These are phyloP conservation scores for Circinella minor DNA, from an alignment of 371 early-diverging fungal genomes.

Conservation along the genomic window DNA sequence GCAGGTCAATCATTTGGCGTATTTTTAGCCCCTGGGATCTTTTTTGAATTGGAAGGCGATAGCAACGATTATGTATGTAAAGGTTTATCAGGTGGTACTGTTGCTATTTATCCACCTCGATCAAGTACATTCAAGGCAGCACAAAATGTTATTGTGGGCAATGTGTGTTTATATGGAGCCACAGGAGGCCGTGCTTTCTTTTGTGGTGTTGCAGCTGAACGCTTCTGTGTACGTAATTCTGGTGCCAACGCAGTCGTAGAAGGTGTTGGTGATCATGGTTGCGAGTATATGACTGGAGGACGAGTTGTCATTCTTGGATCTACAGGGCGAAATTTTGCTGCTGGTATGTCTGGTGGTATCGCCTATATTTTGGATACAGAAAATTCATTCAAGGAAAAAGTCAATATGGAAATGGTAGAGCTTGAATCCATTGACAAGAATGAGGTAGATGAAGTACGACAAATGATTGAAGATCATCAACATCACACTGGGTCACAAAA, in stretches of 20 bases:
- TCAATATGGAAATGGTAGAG: conserved; percentile 91
- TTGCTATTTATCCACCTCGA: conserved; percentile 90
- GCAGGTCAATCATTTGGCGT: conserved; percentile 97
- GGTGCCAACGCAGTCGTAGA: conserved; percentile 95
- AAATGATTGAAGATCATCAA: conserved; percentile 79
- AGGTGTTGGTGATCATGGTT: conserved; percentile 97
- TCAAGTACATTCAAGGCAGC: conserved; percentile 74
- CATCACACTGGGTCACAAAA: conserved; percentile 83
- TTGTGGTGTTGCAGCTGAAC: conserved; percentile 96
- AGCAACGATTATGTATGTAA: conserved; percentile 98
- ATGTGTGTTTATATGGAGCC: conserved; percentile 96
- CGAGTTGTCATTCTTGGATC: conserved; percentile 83
- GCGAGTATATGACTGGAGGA: conserved; percentile 98
- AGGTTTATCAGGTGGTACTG: conserved; percentile 91
- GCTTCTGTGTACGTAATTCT: conserved; percentile 96
- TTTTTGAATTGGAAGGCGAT: conserved; percentile 93
- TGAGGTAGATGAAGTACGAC: conserved; percentile 76
- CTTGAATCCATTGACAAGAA: conserved; percentile 79
- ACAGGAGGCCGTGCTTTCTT: conserved; percentile 91
- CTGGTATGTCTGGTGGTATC: conserved; percentile 93
- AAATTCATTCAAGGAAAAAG: conserved; percentile 41
- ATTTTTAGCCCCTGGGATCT: conserved; percentile 88
- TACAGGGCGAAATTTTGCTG: conserved; percentile 92
- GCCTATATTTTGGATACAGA: conserved; percentile 78
- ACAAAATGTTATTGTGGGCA: conserved; percentile 93